Base-by-base conservation (phyloP, 1,139 yeast species). In the Kurtzmaniella quercitrusa region DNA sequence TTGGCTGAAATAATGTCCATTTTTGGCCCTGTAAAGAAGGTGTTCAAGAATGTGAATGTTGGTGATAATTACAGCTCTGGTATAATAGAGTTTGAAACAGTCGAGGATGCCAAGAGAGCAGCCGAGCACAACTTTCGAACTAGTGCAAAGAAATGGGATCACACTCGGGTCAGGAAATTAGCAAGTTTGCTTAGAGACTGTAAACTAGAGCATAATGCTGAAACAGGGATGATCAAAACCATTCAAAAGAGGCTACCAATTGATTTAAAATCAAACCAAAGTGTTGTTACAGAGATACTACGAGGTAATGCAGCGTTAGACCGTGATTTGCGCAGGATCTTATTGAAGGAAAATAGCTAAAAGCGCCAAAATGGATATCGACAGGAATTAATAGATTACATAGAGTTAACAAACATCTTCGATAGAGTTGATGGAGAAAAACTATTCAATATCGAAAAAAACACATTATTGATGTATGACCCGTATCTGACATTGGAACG, bases 101-200 rank as follows among this genome's bases (percentile, higher is more conserved):
- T 49, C 7, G 52, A 50, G 1, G 59, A 57, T 36, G 65, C 73
- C 3, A 50, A 56, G 2, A 46, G 51, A 34, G 81, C 82, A 3
- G 44, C 62, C 5, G 42, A 47, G 1, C 74, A 77, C 48, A 68
- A 77, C 49, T 78, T 70, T 52, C 57, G 60, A 2, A 50, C 54
- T 30, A 65, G 75, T 11, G 74, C 74, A 4, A 55, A 59, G 16
- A 48, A 68, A 36, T 77, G 82, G 82, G 78, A 77, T 51, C 67
- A 69, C 0, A 59, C 72, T 0, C 65, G 63, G 2, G 68, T 74
- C 12, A 49, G 79, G 20, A 74, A 70, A 50, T 47, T 74, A 38
- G 78, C 82, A 5, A 75, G 80, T 49, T 61, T 73, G 45, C 53
- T 73, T 16, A 54, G 78, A 54, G 61, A 55, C n/a, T 69, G 74